Evolutionary conservation across 495 filamentous ascomycete species (phyloP), one percentile per base, ranked within the genome.

Genomic region (Daldinia vernicosa): DNA sequence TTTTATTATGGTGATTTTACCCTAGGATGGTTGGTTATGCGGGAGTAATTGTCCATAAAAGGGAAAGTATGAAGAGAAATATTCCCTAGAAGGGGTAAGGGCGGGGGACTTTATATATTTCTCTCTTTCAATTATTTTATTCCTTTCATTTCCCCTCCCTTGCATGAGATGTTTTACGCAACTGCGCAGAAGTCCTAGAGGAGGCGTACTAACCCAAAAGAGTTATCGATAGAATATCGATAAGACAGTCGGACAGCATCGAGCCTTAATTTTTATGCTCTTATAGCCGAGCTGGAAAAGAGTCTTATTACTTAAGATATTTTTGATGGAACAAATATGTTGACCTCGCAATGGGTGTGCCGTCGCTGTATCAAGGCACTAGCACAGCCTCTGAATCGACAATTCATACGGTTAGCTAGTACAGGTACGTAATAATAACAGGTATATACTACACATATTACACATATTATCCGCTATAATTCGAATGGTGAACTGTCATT

Each of bases 301-400:
- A 55, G 17, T 56, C 53, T 39, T 19, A 45, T 9, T n/a, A n/a
- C n/a, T n/a, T n/a, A n/a, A n/a, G 3, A 15, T 15, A 11, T n/a
- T 6, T 65, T 69, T 69, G 24, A 73, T 66, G 66, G 70, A 9
- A 69, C 69, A 67, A 83, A 52, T 67, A 87, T 87, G 85, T 82
- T 83, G 75, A 78, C 81, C 67, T 77, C 82, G 75, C 84, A 82
- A 81, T 86, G 85, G 85, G 77, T 85, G 65, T 87, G 84, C 76
- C 84, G 84, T 65, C 79, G 80, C 75, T 86, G 84, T 75, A 76
- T 78, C 67, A 79, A 77, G 57, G 78, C 80, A 74, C 70, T 81
- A 60, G 66, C 76, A 54, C 82, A 78, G 71, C 74, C 76, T 35
- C 69, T 71, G 47, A 71, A 69, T 47, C 67, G 67, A 43, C 75